Percentiles rank a stretch among this genome's conserved stretches.
Conservation (phyloP, 2,329 filamentous ascomycete genomes). For the Aspergillus niger region DNA sequence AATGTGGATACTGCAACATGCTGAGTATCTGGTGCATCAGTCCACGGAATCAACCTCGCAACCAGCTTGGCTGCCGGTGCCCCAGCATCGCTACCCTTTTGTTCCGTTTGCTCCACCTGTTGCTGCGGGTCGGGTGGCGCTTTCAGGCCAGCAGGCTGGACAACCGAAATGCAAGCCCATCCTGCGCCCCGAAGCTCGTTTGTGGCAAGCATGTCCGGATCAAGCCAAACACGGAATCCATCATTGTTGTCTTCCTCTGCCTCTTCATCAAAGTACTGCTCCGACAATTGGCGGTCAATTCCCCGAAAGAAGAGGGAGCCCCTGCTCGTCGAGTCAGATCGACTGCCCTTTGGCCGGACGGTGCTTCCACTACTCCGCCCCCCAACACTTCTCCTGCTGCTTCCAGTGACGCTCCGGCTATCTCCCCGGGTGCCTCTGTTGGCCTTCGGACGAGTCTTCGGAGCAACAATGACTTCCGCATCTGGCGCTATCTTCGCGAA, state of each 20-base stretch:
- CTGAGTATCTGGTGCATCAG: constrained; percentile 80
- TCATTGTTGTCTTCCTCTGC: constrained; percentile 55
- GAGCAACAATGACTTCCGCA: constrained; percentile 95
- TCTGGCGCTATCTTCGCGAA: constrained; percentile 94
- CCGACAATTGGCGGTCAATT: constrained; percentile 68
- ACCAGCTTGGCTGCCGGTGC: constrained; percentile 68
- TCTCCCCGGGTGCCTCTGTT: constrained; percentile 66
- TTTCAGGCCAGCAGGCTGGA: constrained; percentile 77
- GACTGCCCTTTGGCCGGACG: constrained; percentile 58
- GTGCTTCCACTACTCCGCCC: constrained; percentile 74
- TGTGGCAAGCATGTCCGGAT: constrained; percentile 71
- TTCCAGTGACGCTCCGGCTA: constrained; percentile 76
- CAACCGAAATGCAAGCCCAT: constrained; percentile 81
- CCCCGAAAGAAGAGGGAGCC: constrained; percentile 72
- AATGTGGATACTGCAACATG: constrained; percentile 77
- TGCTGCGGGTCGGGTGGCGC: constrained; percentile 69
- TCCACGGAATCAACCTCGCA: constrained; percentile 75
- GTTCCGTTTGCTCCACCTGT: constrained; percentile 67
- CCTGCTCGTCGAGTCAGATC: constrained; percentile 62
- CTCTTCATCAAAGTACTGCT: constrained; percentile 77
- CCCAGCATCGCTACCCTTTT: constrained; percentile 58
- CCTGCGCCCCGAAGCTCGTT: constrained; percentile 74
- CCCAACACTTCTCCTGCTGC: constrained; percentile 71
- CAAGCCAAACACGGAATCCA: constrained; percentile 78
- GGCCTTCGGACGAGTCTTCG: constrained; percentile 77